A percentile compares a stretch with the other conserved stretches of the same genome.
These are phyloP conservation scores for Physcomitrium patens DNA, from an alignment of 225 moss, liverwort and hornwort species.

Conservation along the genomic window DNA sequence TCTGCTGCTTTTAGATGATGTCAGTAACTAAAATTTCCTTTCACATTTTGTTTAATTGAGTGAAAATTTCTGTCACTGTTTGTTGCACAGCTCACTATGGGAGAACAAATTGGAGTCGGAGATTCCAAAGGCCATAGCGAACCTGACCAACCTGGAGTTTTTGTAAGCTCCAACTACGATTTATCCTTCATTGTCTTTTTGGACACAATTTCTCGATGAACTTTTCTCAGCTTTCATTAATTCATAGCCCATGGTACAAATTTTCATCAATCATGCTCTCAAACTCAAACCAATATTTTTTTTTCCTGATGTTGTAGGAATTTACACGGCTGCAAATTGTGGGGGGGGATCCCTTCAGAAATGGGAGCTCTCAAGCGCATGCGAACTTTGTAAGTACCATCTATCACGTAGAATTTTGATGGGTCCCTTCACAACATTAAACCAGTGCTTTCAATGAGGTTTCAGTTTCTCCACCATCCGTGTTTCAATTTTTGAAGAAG, in stretches of 20 bases:
- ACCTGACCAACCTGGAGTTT: conserved; percentile 38
- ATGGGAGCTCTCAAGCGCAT: conserved; percentile 29
- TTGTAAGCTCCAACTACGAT: conserved; percentile 36
- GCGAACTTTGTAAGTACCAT: conserved; percentile 35
- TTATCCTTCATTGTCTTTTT: neutral
- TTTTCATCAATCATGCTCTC: neutral
- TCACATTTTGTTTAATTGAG: neutral
- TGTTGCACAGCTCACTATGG: conserved; percentile 31
- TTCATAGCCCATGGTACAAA: neutral
- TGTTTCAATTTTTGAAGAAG: neutral
- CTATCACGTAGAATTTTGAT: neutral
- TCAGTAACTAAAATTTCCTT: neutral
- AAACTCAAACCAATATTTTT: neutral
- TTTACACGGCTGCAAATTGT: conserved; percentile 32
- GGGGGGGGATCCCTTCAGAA: conserved; percentile 53
- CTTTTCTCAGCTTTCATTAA: neutral
- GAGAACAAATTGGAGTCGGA: conserved; percentile 26
- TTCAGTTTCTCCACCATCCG: neutral
- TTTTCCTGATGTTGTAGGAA: conserved; percentile 36
- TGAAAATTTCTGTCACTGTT: neutral
- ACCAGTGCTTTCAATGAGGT: neutral
- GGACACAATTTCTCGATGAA: neutral
- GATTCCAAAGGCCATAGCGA: conserved; percentile 40
- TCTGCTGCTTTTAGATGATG: neutral
- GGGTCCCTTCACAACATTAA: neutral